Percentiles rank a stretch among this genome's conserved stretches.
These are phyloP conservation scores for Grosmannia serpens DNA, from an alignment of 2,329 filamentous ascomycete genomes.

Conservation along the genomic window DNA sequence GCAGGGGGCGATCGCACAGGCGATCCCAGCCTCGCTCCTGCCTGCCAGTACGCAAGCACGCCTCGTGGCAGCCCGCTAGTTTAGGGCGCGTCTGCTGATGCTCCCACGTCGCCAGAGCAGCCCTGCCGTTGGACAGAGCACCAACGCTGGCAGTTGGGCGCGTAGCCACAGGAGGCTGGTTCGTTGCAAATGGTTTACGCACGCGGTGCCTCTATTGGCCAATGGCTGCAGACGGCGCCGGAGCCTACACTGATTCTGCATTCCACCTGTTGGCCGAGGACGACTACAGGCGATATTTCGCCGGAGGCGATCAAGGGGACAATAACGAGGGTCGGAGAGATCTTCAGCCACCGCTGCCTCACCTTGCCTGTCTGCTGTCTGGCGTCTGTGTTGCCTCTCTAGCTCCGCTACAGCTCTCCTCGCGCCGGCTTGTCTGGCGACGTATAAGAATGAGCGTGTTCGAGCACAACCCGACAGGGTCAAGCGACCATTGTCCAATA, in stretches of 20 bases:
- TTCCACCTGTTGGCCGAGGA: neutral
- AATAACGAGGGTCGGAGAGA: neutral
- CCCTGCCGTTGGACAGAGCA: neutral
- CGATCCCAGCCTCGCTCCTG: neutral
- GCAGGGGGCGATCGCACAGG: neutral
- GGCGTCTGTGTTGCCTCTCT: neutral
- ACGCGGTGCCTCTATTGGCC: slow-evolving; percentile 13
- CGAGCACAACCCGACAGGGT: neutral
- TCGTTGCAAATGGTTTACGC: slow-evolving; percentile 8
- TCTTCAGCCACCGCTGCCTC: neutral
- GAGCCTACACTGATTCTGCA: no score
- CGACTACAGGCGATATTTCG: neutral
- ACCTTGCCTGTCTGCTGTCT: neutral
- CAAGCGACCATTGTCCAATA: slow-evolving; percentile 7
- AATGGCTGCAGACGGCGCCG: slow-evolving; percentile 2
- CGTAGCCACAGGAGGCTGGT: neutral
- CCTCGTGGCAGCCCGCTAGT: neutral
- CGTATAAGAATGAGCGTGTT: neutral
- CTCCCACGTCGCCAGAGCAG: neutral
- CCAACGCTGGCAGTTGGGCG: neutral
- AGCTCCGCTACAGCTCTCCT: no score
- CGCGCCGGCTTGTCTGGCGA: neutral
- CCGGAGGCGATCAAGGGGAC: no score
- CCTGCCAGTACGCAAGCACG: neutral
- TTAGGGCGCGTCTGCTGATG: neutral